Conservation (phyloP, 2,329 filamentous ascomycete genomes). For the Fusarium sp. region DNA sequence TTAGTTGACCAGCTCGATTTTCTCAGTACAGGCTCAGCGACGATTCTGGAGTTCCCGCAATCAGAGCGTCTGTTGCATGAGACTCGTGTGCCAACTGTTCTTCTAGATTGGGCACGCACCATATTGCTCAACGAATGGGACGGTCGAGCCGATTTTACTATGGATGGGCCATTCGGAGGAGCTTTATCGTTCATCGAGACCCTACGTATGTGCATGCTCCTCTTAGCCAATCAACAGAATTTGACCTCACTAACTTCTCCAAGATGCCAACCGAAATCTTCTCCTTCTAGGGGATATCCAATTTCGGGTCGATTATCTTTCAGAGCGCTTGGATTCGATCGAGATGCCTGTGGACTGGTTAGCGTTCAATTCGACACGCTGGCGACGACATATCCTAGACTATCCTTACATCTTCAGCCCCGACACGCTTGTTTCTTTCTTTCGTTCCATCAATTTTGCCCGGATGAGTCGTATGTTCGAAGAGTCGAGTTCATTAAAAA, state of each 20-base stretch:
- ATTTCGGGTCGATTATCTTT: constrained; percentile 80
- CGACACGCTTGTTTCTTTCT: constrained; percentile 79
- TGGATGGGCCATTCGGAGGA: constrained; percentile 77
- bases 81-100: constrained; percentile 63
- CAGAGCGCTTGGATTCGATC: constrained; percentile 78
- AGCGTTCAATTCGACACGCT: constrained; percentile 67
- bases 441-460: constrained; percentile 87
- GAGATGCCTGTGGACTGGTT: constrained; percentile 80
- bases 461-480: constrained; percentile 85
- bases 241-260: constrained; percentile 14
- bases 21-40: constrained; percentile 55
- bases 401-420: constrained; percentile 83
- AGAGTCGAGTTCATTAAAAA: constrained; percentile 68
- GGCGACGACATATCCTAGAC: constrained; percentile 78
- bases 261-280: constrained; percentile 69
- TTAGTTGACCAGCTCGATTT: constrained; percentile 65
- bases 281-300: constrained; percentile 74
- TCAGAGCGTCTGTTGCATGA: constrained; percentile 65
- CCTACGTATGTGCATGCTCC: constrained; percentile 67
- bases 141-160: constrained; percentile 74
- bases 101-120: constrained; percentile 78
- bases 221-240: neutral
- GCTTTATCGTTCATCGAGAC: constrained; percentile 78
- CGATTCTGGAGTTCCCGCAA: constrained; percentile 59
- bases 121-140: constrained; percentile 85